Conservation (phyloP, 2,329 filamentous ascomycete genomes). For the Aureobasidium sp. region DNA sequence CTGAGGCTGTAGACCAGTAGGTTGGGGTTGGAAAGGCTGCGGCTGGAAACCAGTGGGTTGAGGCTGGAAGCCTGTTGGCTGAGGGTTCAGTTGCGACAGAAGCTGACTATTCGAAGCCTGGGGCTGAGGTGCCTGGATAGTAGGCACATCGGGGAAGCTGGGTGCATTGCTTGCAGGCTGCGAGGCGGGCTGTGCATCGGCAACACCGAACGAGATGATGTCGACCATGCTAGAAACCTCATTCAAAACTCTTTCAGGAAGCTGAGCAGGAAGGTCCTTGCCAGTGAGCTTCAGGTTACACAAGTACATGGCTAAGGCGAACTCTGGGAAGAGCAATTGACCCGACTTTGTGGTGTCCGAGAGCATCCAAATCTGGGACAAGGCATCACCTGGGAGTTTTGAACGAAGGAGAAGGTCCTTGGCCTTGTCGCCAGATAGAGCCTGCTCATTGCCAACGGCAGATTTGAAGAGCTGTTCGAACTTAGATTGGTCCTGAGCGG, state of each 20-base stretch:
- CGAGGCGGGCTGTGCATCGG: slow-evolving; percentile 55
- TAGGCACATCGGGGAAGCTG: slow-evolving; percentile 57
- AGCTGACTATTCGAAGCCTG: slow-evolving; percentile 59
- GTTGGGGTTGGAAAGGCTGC: slow-evolving; percentile 37
- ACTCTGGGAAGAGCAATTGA: slow-evolving; percentile 94
- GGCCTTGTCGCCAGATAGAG: slow-evolving; percentile 86
- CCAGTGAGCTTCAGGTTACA: slow-evolving; percentile 90
- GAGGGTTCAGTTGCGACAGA: slow-evolving; percentile 49
- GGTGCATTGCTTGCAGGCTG: slow-evolving; percentile 60
- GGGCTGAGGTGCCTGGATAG: slow-evolving; percentile 46
- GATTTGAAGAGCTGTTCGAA: slow-evolving; percentile 98
- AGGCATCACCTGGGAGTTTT: slow-evolving; percentile 74
- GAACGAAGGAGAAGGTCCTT: slow-evolving; percentile 83
- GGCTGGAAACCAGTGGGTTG: slow-evolving; percentile 53
- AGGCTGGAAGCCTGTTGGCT: slow-evolving; percentile 50
- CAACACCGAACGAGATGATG: slow-evolving; percentile 91
- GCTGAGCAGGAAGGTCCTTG: slow-evolving; percentile 63
- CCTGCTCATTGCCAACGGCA: slow-evolving; percentile 74
- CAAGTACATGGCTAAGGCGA: slow-evolving; percentile 95
- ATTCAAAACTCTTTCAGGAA: slow-evolving; percentile 86
- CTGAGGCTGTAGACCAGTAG: slow-evolving; percentile 59
- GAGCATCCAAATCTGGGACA: slow-evolving; percentile 85
- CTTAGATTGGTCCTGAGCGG: slow-evolving; percentile 86
- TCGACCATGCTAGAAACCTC: slow-evolving; percentile 99
- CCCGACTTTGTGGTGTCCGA: slow-evolving; percentile 95